phyloP scores from a whole-genome alignment of 1,284 basidiomycete species.

The Hymenochaete sp. region DNA sequence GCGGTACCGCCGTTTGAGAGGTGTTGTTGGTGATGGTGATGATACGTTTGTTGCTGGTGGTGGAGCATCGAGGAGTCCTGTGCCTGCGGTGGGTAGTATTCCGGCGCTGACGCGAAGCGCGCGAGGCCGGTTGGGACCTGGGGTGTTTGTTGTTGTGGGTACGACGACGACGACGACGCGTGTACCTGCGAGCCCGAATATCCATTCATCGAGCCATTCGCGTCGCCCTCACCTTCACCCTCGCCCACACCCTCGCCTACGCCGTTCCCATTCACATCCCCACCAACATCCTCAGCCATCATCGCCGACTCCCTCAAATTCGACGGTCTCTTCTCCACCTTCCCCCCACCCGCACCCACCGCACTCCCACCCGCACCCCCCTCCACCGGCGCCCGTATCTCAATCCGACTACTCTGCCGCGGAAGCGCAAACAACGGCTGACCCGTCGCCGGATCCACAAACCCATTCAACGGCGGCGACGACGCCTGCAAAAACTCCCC shows the following conservation, averaged over 20 bases:
- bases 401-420: slow-evolving; percentile 58
- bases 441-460: slow-evolving; percentile 53
- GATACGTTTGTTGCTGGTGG: no score
- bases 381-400: slow-evolving; percentile 61
- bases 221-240: no score
- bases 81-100: slow-evolving; percentile 6
- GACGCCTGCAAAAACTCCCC: slow-evolving; percentile 51
- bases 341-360: slow-evolving; percentile 15
- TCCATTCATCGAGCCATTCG: no score
- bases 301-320: slow-evolving; percentile 25
- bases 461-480: slow-evolving; percentile 46
- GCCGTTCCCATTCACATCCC: no score
- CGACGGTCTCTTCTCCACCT: slow-evolving; percentile 31
- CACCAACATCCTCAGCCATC: slow-evolving; percentile 3
- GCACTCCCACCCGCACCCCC: slow-evolving; percentile 19
- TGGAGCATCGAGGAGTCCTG: no score
- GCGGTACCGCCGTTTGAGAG: background rate
- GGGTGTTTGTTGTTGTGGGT: background rate
- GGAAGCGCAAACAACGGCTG: slow-evolving; percentile 63
- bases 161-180: no score
- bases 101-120: slow-evolving; percentile 3
- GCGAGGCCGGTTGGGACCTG: background rate
- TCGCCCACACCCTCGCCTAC: no score
- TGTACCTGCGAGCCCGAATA: no score
- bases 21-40: no score